Conservation (phyloP, 2,329 filamentous ascomycete genomes). For the Keithomyces neogunnii region DNA sequence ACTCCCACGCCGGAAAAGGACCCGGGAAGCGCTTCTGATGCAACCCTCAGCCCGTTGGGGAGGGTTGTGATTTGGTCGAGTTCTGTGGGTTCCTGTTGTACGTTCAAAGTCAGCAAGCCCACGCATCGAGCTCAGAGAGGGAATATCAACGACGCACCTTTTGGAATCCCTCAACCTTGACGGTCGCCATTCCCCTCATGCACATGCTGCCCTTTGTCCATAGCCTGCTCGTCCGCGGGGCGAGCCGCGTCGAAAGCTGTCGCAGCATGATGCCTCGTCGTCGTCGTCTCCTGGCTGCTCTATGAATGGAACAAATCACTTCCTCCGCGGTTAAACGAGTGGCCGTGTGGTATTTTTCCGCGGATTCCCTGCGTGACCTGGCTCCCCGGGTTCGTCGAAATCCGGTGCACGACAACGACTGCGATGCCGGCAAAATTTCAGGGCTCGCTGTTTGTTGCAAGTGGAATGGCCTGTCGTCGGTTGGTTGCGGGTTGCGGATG, state of each 20-base stretch:
- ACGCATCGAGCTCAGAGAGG: neutral
- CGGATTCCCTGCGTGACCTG: too few species aligned
- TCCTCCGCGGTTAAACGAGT: too few species aligned
- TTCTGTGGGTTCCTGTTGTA: conserved; percentile 63
- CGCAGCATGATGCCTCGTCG: conserved; percentile 22
- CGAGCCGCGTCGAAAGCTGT: conserved; percentile 23
- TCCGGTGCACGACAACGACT: neutral
- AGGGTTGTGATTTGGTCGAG: conserved; percentile 83
- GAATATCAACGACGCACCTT: conserved; percentile 17
- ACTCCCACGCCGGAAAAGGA: conserved; percentile 93
- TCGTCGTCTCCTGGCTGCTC: too few species aligned
- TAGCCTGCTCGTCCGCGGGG: conserved; percentile 15
- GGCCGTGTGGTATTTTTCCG: too few species aligned
- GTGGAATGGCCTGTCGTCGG: neutral
- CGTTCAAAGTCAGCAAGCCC: neutral
- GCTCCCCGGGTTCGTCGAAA: too few species aligned
- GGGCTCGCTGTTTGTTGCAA: neutral
- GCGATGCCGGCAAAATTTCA: neutral
- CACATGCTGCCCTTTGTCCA: conserved; percentile 13
- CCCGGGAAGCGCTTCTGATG: conserved; percentile 87
- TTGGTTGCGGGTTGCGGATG: neutral
- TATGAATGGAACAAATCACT: too few species aligned
- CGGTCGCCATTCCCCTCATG: conserved; percentile 19
- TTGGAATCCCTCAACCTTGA: conserved; percentile 26
- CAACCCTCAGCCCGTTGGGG: conserved; percentile 86